Base-by-base conservation (phyloP, 1,284 basidiomycete species). In the Mycosarcoma maydis region DNA sequence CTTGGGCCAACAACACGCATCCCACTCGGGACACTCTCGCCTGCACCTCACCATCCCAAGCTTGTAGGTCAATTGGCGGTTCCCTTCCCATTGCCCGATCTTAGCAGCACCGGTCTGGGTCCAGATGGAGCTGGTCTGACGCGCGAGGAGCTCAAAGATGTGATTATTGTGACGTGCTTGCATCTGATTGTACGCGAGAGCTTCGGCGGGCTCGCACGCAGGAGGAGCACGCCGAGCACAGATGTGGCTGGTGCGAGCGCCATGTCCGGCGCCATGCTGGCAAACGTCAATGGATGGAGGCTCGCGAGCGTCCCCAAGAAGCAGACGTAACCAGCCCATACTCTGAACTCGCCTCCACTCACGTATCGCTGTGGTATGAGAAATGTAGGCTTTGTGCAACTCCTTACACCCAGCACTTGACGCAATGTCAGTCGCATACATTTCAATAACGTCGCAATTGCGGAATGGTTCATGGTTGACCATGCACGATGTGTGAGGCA, bases 41-140 rank as follows among this genome's bases (percentile, higher is more conserved):
- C 94, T 6, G 94, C 94, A 2, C 94, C 94, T 16, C 93, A 98
- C 82, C 95, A 98, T 82, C 95, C 95, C 7, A 94, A 95, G 81
- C 90, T 98, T 17, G 90, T 98, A 26, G 90, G 89, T 30, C 88
- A 94, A 83, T 86, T 98, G 57, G 91, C 92, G 80, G 87, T 96
- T 44, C 93, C 94, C 9, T 92, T 89, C 82, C 89, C 90, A 0
- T 85, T 97, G 0, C 80, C 80, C 0, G 77, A 80, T 49, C 57
- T 80, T 6, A 69, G 73, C 45, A 34, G 58, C 32, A 72, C 72
- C 4, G 74, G 71, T 0, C 37, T 81, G 8, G 77, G 78, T 1
- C 54, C 65, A 1, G 78, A 78, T 36, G 71, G 68, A 7, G 65
- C 62, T 9, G 78, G 80, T 4, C 47, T 81, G 32, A 91, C 89